phyloP scores from a whole-genome alignment of 2,329 filamentous ascomycete species.

The Xylaria sp. region DNA sequence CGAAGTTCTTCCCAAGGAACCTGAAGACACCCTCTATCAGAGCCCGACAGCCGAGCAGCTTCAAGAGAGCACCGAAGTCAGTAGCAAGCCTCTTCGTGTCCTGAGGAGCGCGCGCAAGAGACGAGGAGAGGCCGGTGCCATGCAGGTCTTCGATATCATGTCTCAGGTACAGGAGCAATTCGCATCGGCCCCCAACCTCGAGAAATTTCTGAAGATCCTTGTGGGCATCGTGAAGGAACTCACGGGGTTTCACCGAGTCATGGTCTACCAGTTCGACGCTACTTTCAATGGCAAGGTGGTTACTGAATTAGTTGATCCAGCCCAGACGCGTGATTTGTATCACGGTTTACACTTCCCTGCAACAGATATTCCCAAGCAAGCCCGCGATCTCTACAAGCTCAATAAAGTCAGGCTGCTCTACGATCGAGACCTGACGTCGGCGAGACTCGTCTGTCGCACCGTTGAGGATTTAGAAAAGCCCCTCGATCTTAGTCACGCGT shows the following conservation, averaged over 20 bases:
- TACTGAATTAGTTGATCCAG: conserved; percentile 84
- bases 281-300: conserved; percentile 87
- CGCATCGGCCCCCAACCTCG: conserved; percentile 74
- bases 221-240: conserved; percentile 90
- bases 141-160: conserved; percentile 93
- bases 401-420: conserved; percentile 92
- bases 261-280: conserved; percentile 92
- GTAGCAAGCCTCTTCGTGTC: conserved; percentile 81
- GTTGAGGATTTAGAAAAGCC: conserved; percentile 78
- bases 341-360: conserved; percentile 90
- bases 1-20: conserved; percentile 69
- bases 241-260: conserved; percentile 90
- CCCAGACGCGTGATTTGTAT: conserved; percentile 83
- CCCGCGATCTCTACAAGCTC: conserved; percentile 86
- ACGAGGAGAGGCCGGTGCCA: conserved; percentile 81
- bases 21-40: conserved; percentile 78
- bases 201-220: conserved; percentile 80
- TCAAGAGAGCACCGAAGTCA: conserved; percentile 77
- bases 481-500: conserved; percentile 84
- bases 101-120: conserved; percentile 79
- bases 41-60: conserved; percentile 80
- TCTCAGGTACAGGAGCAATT: conserved; percentile 92
- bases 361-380: conserved; percentile 86
- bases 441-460: conserved; percentile 83
- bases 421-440: conserved; percentile 82